These are phyloP conservation scores for Neonectria sp. DNA, from an alignment of 2,329 filamentous ascomycete genomes.

Conservation along the genomic window DNA sequence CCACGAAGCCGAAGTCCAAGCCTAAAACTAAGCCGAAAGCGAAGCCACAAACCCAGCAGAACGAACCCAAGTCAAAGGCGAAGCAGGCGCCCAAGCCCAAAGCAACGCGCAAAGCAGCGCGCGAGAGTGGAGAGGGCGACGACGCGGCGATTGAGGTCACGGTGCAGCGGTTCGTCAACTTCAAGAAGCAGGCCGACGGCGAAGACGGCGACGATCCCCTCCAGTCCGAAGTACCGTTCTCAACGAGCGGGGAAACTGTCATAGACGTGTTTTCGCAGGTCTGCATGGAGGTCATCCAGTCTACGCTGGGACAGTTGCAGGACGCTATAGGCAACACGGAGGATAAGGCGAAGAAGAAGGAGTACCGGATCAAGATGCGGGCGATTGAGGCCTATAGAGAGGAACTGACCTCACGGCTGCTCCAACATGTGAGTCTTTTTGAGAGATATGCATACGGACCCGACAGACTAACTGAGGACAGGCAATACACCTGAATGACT, in stretches of 20 bases:
- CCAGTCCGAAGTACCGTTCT: constrained; percentile 67
- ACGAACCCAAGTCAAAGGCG: constrained; percentile 39
- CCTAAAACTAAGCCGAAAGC: constrained; percentile 37
- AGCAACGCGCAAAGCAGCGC: constrained; percentile 37
- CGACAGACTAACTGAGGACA: constrained; percentile 43
- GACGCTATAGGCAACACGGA: constrained; percentile 57
- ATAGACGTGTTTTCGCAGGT: constrained; percentile 75
- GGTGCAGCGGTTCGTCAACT: constrained; percentile 72
- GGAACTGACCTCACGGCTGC: constrained; percentile 68
- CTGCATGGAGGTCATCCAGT: constrained; percentile 72
- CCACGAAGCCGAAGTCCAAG: constrained; percentile 31
- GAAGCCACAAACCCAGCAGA: constrained; percentile 29
- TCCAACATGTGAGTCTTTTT: constrained; percentile 68
- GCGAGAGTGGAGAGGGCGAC: constrained; percentile 30
- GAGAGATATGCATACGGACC: rapidly evolving
- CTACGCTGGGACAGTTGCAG: constrained; percentile 63
- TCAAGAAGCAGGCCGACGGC: constrained; percentile 57
- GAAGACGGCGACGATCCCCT: constrained; percentile 60
- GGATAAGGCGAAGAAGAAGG: constrained; percentile 64
- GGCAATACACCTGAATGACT: constrained; percentile 73
- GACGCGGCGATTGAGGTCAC: constrained; percentile 65
- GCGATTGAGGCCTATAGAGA: constrained; percentile 72
- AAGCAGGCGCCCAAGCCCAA: constrained; percentile 41
- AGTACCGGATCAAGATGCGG: constrained; percentile 68
- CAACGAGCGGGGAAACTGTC: constrained; percentile 71